Evolutionary conservation across 257 asterid genomes (phyloP).

Genomic region (Solanum gandarillasii): DNA sequence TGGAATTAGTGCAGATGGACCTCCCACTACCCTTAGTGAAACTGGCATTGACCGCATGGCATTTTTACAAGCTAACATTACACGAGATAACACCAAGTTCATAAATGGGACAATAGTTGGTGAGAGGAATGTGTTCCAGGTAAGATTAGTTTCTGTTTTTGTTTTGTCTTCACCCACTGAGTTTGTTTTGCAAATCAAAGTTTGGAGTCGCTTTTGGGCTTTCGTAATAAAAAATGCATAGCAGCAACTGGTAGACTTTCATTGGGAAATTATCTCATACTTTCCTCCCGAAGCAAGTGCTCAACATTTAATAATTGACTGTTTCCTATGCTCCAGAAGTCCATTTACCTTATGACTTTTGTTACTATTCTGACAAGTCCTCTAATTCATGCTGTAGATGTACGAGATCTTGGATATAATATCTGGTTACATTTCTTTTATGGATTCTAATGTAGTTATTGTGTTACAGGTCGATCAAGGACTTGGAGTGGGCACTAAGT

Average conservation of each 20-base stretch:
- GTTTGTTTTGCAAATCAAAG: not conserved
- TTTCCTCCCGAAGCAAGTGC: not conserved
- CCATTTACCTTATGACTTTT: not conserved
- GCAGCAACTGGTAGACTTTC: not conserved
- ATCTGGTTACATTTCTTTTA: not conserved
- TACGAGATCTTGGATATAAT: not conserved
- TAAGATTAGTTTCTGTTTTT: constrained; percentile 12
- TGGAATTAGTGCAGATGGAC: constrained; percentile 96
- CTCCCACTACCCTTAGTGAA: constrained; percentile 98
- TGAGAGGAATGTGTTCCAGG: constrained; percentile 95
- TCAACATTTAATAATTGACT: not conserved
- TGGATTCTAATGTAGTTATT: not conserved
- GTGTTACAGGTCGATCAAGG: constrained; percentile 88
- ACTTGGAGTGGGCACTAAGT: constrained; percentile 73
- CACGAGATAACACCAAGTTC: constrained; percentile 90
- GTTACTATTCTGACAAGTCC: not conserved
- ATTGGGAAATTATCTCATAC: not conserved
- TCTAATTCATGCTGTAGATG: not conserved
- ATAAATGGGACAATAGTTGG: constrained; percentile 94
- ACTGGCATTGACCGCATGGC: constrained; percentile 93
- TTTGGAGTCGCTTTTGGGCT: not conserved
- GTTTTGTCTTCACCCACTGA: not conserved
- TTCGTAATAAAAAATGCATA: not conserved
- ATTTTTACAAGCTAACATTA: constrained; percentile 82
- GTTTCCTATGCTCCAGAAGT: not conserved